Percentiles rank a stretch among this genome's conserved stretches.
Evolutionary conservation across 805 yeast genomes (phyloP).

Genomic region (Tanozyma kutaoensis): DNA sequence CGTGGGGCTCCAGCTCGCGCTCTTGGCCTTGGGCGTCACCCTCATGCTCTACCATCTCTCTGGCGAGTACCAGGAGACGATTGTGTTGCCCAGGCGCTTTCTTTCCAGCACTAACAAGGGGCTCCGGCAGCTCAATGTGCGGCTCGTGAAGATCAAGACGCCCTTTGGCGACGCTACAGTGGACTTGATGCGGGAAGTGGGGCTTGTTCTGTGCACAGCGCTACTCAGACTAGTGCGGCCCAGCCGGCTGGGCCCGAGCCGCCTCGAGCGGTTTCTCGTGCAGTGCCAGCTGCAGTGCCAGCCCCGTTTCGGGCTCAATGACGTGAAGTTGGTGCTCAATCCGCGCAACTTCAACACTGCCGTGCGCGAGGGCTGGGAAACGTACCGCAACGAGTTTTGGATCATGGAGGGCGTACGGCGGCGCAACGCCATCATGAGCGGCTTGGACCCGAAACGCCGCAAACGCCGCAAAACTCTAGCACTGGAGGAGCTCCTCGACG

Average conservation of each 20-base stretch:
- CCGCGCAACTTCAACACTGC: constrained; percentile 76
- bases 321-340: constrained; percentile 68
- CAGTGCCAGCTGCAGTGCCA: constrained; percentile 33
- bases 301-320: constrained; percentile 55
- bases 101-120: constrained; percentile 82
- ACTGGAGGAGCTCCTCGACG: too few relatives aligned
- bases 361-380: constrained; percentile 88
- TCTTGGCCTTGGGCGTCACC: constrained; percentile 53
- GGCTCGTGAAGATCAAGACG: constrained; percentile 50
- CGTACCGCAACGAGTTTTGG: constrained; percentile 91
- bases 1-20: constrained; percentile 36
- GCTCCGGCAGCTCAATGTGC: constrained; percentile 65
- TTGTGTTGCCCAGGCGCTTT: constrained; percentile 69
- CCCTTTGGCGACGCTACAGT: constrained; percentile 18
- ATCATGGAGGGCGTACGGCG: constrained; percentile 64
- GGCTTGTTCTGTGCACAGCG: constrained; percentile 15
- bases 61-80: constrained; percentile 82
- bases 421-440: constrained; percentile 20
- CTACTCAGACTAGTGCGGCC: constrained; percentile 18
- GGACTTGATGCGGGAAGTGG: constrained; percentile 21
- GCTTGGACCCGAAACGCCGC: constrained; percentile 7
- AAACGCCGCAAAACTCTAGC: too few relatives aligned
- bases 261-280: constrained; percentile 16
- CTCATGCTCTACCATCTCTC: constrained; percentile 67
- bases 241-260: constrained; percentile 15